Evolutionary conservation across 164 flowering plant genomes (phyloP), one percentile per base, ranked within the genome.

Genomic region (Tinospora cordifolia): DNA sequence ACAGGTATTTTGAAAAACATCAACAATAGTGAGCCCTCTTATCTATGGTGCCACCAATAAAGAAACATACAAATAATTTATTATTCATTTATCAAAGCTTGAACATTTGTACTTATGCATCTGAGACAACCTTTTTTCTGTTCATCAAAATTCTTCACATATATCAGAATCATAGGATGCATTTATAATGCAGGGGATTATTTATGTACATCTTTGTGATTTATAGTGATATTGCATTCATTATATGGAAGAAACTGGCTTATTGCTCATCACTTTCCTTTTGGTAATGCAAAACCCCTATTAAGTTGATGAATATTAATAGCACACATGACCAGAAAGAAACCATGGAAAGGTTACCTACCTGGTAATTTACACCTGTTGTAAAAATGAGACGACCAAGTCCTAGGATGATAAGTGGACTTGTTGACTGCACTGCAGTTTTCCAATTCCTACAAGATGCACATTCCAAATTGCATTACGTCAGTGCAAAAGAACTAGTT

Each of bases 301-400:
- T 54, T 54, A 8, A 54, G 60, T 54, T 54, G 60, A n/a, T 8
- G n/a, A n/a, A 19, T 54, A 54, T n/a, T 54, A 54, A 8, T 44
- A 54, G 24, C 25, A 14, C 60, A 39, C 22, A 71, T 64, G 11
- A 44, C 47, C n/a, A 39, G 10, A 39, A 21, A 47, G 15, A 26
- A 71, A 49, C 63, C 40, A 40, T 6, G 19, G 54, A 36, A 68
- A 75, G 41, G 34, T 41, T 27, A 3, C 68, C 14, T 80, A 93
- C 97, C 96, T 93, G 97, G 81, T 93, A 93, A 74, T 91, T 87
- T 21, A 90, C 90, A 66, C 93, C 87, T 34, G 80, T 21, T 0
- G 98, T 93, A 69, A 87, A 79, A 72, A 90, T 34, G 68, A 93
- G 84, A 49, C 98, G 90, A 74, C 80, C 88, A 82, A 93, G 75